A percentile compares a stretch with the other conserved stretches of the same genome.
Conservation (phyloP, 495 filamentous ascomycete genomes). For the Aspergillus wentii region DNA sequence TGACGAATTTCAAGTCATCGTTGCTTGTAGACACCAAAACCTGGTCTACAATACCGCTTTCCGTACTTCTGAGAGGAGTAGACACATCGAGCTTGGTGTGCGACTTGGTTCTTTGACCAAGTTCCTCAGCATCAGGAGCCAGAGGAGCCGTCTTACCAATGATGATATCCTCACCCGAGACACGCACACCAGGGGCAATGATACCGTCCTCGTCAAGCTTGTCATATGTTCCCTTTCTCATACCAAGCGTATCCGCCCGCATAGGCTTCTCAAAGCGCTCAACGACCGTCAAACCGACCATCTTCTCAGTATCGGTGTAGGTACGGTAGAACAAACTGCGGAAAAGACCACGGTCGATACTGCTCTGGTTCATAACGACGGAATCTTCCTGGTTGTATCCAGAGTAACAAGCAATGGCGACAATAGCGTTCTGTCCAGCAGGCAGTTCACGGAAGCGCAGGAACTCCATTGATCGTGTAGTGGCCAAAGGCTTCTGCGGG, state of each 20-base stretch:
- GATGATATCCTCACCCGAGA: constrained; percentile 97
- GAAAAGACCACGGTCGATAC: constrained; percentile 95
- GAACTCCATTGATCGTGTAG: constrained; percentile 97
- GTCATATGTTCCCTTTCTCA: constrained; percentile 96
- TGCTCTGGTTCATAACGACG: constrained; percentile 99
- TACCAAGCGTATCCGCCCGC: constrained; percentile 75
- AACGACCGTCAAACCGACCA: constrained; percentile 80
- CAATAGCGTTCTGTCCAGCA: constrained; percentile 96
- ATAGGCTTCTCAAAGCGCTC: constrained; percentile 94
- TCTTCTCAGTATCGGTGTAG: constrained; percentile 94
- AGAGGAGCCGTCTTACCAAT: constrained; percentile 98
- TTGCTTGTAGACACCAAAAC: constrained; percentile 86
- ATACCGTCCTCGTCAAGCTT: constrained; percentile 96
- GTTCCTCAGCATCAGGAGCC: constrained; percentile 84
- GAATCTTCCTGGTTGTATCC: constrained; percentile 99
- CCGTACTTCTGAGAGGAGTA: constrained; percentile 88
- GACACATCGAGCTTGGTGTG: constrained; percentile 94
- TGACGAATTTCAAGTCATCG: constrained; percentile 84
- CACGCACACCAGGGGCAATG: constrained; percentile 85
- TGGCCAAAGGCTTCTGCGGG: constrained; percentile 94
- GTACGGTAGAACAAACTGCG: constrained; percentile 96
- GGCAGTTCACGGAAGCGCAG: constrained; percentile 96
- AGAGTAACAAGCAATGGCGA: constrained; percentile 93
- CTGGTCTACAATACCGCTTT: constrained; percentile 92
- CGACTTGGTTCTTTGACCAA: constrained; percentile 81